Evolutionary conservation across 768 basidiomycete species (phyloP), one percentile per base, ranked within the genome.

Genomic region (Strobilomyces echinocephalus): DNA sequence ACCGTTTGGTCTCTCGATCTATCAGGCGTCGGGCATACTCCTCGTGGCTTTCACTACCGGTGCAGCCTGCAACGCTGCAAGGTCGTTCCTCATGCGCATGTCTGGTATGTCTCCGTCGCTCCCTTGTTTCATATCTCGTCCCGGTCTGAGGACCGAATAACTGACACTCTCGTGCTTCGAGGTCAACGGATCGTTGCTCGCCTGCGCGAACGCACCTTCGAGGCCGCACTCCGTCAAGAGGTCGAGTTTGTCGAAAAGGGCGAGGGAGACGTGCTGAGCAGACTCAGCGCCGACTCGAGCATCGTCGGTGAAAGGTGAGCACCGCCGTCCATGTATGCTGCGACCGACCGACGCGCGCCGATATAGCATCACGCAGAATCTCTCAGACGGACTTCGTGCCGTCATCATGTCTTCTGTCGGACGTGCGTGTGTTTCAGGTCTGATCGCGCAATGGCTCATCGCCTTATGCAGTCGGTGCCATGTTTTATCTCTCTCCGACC

Each of bases 361-460:
- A 21, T 16, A 18, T 8, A 60, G 87, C 56, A 77, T 89, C 6
- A 88, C 88, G 0, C 85, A 87, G 68, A 87, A 90, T 56, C 77
- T 91, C 30, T 89, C 88, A 1, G 88, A 91, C 64, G 88, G 87
- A 20, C 72, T 85, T 40, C 85, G 91, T 44, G 89, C 95, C 0
- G 68, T 93, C 33, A 90, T 97, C 33, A 95, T 95, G 77, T 91
- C 93, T 31, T 83, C 87, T n/a, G 94, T 93, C 60, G 95, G 95
- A 49, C 77, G 92, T 94, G 69, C 69, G 88, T 77, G 21, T 26
- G 20, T 2, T 44, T 45, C 12, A 26, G 6, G 46, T 51, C 26
- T 6, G 21, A 16, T 6, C 15, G 16, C 31, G 6, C 16, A 39
- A 39, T 46, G 18, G 5, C 43, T 52, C 36, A 53, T n/a, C 42